A percentile compares a stretch with the other conserved stretches of the same genome.
Evolutionary conservation across 768 basidiomycete species (phyloP).

Genomic region (Mycena crocata): DNA sequence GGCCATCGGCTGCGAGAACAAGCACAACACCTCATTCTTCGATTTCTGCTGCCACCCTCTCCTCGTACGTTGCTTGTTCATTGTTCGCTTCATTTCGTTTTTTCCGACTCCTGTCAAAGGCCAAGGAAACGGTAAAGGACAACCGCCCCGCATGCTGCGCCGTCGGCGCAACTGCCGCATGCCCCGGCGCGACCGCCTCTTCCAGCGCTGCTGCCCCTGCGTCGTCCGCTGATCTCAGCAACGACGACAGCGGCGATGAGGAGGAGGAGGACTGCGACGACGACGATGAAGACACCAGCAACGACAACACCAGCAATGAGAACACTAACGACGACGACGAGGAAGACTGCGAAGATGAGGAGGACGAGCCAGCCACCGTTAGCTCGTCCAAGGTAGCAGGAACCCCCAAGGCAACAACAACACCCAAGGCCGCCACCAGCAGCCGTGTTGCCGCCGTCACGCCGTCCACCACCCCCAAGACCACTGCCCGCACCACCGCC

Average conservation of each 20-base stretch:
- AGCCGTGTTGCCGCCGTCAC: no score
- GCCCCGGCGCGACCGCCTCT: slow-evolving; percentile 2
- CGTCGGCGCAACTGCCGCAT: slow-evolving; percentile 47
- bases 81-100: neutral
- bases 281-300: slow-evolving; percentile 46
- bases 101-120: slow-evolving; percentile 45
- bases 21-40: slow-evolving; percentile 70
- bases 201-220: slow-evolving; percentile 23
- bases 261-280: slow-evolving; percentile 43
- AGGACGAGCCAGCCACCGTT: no score
- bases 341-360: slow-evolving; percentile 40
- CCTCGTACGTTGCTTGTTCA: slow-evolving; percentile 54
- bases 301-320: slow-evolving; percentile 40
- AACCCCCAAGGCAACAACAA: slow-evolving; percentile 16
- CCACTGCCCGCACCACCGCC: slow-evolving; percentile 17
- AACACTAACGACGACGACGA: slow-evolving; percentile 47
- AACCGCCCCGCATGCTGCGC: slow-evolving; percentile 65
- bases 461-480: slow-evolving; percentile 19
- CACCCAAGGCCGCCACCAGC: slow-evolving; percentile 1
- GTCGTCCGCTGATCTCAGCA: no score
- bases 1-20: slow-evolving; percentile 55
- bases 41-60: slow-evolving; percentile 79
- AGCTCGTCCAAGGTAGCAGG: slow-evolving; percentile 29
- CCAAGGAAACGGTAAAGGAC: slow-evolving; percentile 58
- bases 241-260: slow-evolving; percentile 48